Percentiles rank a stretch among this genome's conserved stretches.
phyloP scores from a whole-genome alignment of 129 eudicot genomes.

The Silybum marianum region DNA sequence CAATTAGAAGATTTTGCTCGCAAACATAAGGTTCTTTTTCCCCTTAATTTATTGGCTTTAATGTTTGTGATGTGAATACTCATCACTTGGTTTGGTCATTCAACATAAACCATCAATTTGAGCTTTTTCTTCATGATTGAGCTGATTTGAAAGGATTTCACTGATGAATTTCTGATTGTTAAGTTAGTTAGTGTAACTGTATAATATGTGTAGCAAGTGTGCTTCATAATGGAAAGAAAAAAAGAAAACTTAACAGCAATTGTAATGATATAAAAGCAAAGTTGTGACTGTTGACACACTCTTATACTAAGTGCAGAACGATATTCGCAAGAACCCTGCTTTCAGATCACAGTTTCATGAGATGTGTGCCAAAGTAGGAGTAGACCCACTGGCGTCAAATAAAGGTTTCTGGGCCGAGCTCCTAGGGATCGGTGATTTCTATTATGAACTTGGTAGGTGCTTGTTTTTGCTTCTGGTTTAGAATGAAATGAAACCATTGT shows the following conservation, averaged over 20 bases:
- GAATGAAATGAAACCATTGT: not conserved
- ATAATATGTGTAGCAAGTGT: not conserved
- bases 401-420: conserved; percentile 99
- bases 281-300: conserved; percentile 2
- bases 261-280: not conserved
- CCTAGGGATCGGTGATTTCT: conserved; percentile 95
- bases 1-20: conserved; percentile 98
- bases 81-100: not conserved
- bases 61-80: too few species aligned
- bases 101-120: not conserved
- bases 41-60: not conserved
- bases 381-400: conserved; percentile 93
- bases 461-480: not conserved
- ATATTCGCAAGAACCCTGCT: conserved; percentile 90
- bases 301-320: conserved; percentile 64
- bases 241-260: not conserved
- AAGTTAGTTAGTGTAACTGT: not conserved
- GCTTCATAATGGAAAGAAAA: not conserved
- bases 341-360: conserved; percentile 95
- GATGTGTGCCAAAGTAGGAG: conserved; percentile 99
- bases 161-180: not conserved
- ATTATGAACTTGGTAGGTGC: conserved; percentile 91
- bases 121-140: not conserved
- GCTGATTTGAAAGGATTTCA: not conserved
- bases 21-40: conserved; percentile 74